A percentile compares a stretch with the other conserved stretches of the same genome.
These are phyloP conservation scores for Lycium ferocissimum DNA, from an alignment of 257 asterid genomes.

Conservation along the genomic window DNA sequence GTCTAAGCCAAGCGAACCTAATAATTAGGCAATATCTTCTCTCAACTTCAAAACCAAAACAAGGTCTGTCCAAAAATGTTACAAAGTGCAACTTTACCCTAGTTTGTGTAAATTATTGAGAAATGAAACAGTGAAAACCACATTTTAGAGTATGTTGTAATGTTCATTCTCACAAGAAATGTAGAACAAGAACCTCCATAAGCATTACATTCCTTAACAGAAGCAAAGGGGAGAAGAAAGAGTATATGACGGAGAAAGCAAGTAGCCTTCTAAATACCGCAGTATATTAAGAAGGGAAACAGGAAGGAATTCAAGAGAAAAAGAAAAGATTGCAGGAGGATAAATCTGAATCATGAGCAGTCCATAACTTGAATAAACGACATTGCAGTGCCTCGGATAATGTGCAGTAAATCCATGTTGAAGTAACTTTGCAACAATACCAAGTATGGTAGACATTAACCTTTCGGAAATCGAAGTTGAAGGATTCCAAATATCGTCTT, in stretches of 20 bases:
- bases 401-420: conserved; percentile 14
- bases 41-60: conserved; percentile 22
- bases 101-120: background rate
- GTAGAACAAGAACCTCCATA: background rate
- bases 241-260: background rate
- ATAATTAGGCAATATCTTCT: conserved; percentile 21
- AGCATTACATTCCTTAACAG: background rate
- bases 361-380: background rate
- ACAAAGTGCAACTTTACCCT: background rate
- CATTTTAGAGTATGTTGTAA: background rate
- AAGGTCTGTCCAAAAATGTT: background rate
- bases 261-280: background rate
- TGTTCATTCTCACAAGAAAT: background rate
- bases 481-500: background rate
- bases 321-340: background rate
- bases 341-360: conserved; percentile 6
- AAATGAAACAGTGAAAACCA: background rate
- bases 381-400: background rate
- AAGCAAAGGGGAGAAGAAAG: background rate
- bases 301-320: background rate
- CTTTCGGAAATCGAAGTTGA: background rate
- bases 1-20: background rate
- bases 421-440: background rate
- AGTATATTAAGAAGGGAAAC: background rate
- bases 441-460: background rate